Base-by-base conservation (phyloP, 208 protist species). In the Acanthamoeba triangularis region DNA sequence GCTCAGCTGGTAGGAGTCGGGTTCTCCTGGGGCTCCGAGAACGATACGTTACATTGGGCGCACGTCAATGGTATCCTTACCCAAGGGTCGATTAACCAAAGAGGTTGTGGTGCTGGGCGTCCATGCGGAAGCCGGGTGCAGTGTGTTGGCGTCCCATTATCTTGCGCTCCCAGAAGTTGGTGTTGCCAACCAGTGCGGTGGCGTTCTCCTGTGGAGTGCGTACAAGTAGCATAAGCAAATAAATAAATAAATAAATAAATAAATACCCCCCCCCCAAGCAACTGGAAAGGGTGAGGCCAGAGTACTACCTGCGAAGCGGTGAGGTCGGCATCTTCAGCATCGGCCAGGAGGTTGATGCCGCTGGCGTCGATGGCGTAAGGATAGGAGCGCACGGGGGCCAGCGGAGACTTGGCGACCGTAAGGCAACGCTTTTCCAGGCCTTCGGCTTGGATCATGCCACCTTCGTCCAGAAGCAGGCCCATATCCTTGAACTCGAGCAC, bases 401-500 rank as follows among this genome's bases (percentile, higher is more conserved):
- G 28, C 8, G 91, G 91, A 5, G 91, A 94, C 44, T 94, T 94
- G 33, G 91, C 91, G 54, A 94, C 65, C 5, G 72, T 94, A 47
- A 94, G 49, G 18, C 91, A 65, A 4, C 91, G 91, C 91, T 85
- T 85, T 33, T 78, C 91, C 35, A 35, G 25, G 18, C 52, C 72
- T 37, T 61, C 91, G 14, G 44, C 28, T 20, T 37, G 18, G 10
- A 72, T 41, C 44, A 85, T 6, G 28, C 23, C 69, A 18, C 49
- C 80, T 41, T n/a, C 72, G 35, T 56, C 72, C 37, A 69, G 6
- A 1, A 85, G 30, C 6, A 91, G 20, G 44, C 65, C 44, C 63
- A 93, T 69, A 28, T 93, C 87, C 61, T 93, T 93, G 61, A 93
- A 94, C 47, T 94, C 91, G 28, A 94, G 47, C n/a, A 94, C 91